Percentiles rank a stretch among this genome's conserved stretches.
These are phyloP conservation scores for Globisporangium carolinianum DNA, from an alignment of 352 stramenopile genomes.

Conservation along the genomic window DNA sequence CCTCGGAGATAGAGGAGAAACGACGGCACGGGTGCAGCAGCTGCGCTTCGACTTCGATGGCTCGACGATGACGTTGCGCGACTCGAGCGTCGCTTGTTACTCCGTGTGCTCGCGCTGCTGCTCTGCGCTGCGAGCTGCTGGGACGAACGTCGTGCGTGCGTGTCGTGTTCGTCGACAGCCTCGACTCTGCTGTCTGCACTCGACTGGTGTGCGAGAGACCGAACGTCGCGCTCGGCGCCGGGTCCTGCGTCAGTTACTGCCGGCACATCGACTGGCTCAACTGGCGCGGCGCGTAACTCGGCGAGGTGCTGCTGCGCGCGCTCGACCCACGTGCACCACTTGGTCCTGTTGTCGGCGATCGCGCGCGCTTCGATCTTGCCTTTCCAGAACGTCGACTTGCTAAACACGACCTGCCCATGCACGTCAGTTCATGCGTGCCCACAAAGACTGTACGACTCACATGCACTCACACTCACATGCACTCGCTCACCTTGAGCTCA, in stretches of 20 bases:
- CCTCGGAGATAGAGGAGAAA: slow-evolving; percentile 16
- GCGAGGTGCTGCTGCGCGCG: slow-evolving; percentile 53
- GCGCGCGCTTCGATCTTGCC: slow-evolving; percentile 69
- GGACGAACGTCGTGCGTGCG: too few species aligned
- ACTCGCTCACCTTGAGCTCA: slow-evolving; percentile 47
- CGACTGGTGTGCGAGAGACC: background rate
- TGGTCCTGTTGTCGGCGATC: slow-evolving; percentile 64
- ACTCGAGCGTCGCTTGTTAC: slow-evolving; percentile 8
- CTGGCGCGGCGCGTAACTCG: too few species aligned
- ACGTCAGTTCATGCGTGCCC: background rate
- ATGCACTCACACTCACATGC: too few species aligned
- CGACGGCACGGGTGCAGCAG: background rate
- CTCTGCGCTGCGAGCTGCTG: background rate
- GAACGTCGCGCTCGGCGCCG: too few species aligned
- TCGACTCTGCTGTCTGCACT: background rate
- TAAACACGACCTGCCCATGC: slow-evolving; percentile 51
- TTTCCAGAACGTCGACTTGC: slow-evolving; percentile 82
- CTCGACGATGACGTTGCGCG: slow-evolving; percentile 5
- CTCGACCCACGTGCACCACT: slow-evolving; percentile 62
- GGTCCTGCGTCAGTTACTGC: too few species aligned
- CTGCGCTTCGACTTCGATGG: slow-evolving; percentile 2
- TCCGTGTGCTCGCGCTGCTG: background rate
- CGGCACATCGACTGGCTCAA: too few species aligned
- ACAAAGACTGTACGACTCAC: background rate
- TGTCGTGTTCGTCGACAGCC: background rate